Evolutionary conservation across 2,329 filamentous ascomycete species (phyloP), one percentile per base, ranked within the genome.

Genomic region (Tolypocladium pustulatum): DNA sequence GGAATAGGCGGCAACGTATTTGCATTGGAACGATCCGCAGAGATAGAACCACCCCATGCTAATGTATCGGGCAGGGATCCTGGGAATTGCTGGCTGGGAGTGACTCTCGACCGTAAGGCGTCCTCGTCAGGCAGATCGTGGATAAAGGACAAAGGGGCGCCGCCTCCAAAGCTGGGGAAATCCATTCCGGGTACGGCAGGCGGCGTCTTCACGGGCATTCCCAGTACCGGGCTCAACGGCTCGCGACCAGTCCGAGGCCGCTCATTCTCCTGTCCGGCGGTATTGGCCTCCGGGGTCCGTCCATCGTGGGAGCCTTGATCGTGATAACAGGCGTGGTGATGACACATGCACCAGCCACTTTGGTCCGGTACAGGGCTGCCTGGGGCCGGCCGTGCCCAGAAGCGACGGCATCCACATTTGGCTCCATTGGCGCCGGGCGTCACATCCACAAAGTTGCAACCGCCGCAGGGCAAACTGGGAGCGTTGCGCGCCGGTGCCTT

Each of bases 251-350:
- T 67, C 64, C 71, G 76, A 15, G 80, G 78, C 38, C 69, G 74
- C 64, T 83, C 78, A 62, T 83, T 82, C 65, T 83, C 81, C 71
- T 83, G 81, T 60, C 73, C 74, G 59, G 65, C 25, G 57, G 68
- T 61, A 20, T 38, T 61, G 8, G 65, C 63, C 8, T 68, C 61
- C 52, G 67, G 65, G 22, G 62, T 56, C 49, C 60, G 63, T 57
- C 30, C 61, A 61, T 66, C 64, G 56, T 61, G 62, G 55, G 64
- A 59, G 40, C 68, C 70, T 64, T 83, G 76, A 67, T 84, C 82
- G 61, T 85, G 82, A 61, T 77, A 85, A 68, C 82, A 85, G 57
- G 82, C 82, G 69, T 85, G 82, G 64, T 85, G 82, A 57, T 79
- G 80, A 65, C 82, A 85, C 82, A 85, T 84, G 71, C 82, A 85